Evolutionary conservation across 192 early-diverging fungal genomes (phyloP), one percentile per base, ranked within the genome.

Genomic region (Rhizophagus clarus): DNA sequence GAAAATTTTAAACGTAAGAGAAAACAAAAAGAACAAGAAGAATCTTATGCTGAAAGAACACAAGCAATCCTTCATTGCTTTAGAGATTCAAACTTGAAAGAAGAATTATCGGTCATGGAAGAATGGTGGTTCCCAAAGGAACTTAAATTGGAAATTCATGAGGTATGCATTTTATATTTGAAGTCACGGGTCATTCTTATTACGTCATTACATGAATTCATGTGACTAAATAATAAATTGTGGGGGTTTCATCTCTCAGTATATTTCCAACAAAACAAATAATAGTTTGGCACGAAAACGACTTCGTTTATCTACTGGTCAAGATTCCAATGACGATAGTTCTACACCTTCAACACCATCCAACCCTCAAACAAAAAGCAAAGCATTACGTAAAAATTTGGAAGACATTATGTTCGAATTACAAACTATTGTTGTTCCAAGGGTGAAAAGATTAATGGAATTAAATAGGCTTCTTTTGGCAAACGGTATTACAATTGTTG

Each of bases 101-200:
- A 64, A 24, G 77, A 79, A 28, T 70, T 71, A 29, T 28, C 15
- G 20, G 56, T 61, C 22, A 79, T 79, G 77, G 77, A 79, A 60
- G 77, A 79, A 56, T 79, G 77, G 77, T 79, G 77, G 77, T 79
- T 79, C 56, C 77, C 77, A 8, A 79, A 79, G 31, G 77, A 79
- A 70, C 29, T 79, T 17, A 79, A 79, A 40, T 79, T 79, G 26
- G 77, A 79, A 37, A 79, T 79, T 2, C 64, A 70, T 24, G 77
- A 79, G 67, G 77, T 70, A 71, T 9, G 77, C 61, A 71, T 9
- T 72, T 49, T 28, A 37, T 14, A 51, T 51, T 14, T 34, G 34
- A 34, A 34, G 5, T 34, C 34, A 34, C 34, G 34, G 3, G 34
- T 34, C 3, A 51, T 51, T 6, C 4, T 7, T 9, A 47, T 47